phyloP scores from a whole-genome alignment of 208 protist species.

The Tetramitus jugosus region DNA sequence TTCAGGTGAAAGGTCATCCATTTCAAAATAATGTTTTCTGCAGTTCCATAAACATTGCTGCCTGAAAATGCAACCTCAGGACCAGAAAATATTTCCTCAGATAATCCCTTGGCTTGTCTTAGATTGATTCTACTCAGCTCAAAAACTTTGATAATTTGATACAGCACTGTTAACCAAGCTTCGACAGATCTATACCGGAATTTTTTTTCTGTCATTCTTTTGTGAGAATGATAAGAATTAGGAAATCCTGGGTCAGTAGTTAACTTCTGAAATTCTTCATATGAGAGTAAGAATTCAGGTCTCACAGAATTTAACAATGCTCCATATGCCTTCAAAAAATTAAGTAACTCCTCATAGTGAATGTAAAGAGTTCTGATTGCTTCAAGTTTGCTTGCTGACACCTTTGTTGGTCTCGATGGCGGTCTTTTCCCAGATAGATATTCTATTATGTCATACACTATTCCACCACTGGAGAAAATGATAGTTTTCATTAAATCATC shows the following conservation, averaged over 20 bases:
- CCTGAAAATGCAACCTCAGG: slow-evolving; percentile 34
- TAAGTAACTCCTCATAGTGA: slow-evolving; percentile 51
- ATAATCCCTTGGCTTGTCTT: slow-evolving; percentile 19
- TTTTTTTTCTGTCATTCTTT: slow-evolving; percentile 22
- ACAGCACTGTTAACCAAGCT: slow-evolving; percentile 60
- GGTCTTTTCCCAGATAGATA: neutral
- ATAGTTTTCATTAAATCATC: neutral
- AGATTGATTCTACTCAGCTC: slow-evolving; percentile 52
- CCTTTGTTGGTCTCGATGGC: neutral
- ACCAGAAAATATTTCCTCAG: no score
- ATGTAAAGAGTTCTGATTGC: slow-evolving; percentile 14
- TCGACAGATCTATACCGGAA: slow-evolving; percentile 49
- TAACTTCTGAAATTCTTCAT: slow-evolving; percentile 56
- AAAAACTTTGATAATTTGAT: slow-evolving; percentile 67
- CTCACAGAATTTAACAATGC: slow-evolving; percentile 60
- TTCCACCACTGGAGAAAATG: neutral
- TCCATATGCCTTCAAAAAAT: slow-evolving; percentile 59
- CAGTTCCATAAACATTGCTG: slow-evolving; percentile 71
- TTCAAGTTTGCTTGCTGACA: slow-evolving; percentile 19
- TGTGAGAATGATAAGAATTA: no score
- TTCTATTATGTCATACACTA: neutral
- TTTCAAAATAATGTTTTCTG: slow-evolving; percentile 65
- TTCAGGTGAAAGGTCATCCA: slow-evolving; percentile 55
- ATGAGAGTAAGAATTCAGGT: slow-evolving; percentile 59
- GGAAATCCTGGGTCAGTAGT: slow-evolving; percentile 20